Conservation (phyloP, 2,329 filamentous ascomycete species). For the Phyllosticta citriasiana region DNA sequence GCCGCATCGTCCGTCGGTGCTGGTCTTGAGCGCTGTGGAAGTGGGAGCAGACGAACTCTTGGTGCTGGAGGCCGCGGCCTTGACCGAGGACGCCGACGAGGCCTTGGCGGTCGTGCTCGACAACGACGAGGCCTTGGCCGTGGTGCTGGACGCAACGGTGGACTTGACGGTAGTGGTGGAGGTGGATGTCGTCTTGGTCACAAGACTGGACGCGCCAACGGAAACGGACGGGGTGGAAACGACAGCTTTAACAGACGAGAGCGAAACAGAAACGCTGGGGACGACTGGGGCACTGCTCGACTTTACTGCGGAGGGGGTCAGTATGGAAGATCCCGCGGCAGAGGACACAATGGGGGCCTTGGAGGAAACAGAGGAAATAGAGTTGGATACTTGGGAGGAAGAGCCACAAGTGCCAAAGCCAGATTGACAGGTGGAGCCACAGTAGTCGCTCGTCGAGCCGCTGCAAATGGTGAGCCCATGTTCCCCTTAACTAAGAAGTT, state of each 20-base stretch:
- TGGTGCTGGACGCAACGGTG: background rate
- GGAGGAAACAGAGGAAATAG: background rate
- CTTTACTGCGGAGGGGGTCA: conserved; percentile 9
- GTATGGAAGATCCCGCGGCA: background rate
- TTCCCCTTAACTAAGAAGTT: background rate
- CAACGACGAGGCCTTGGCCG: conserved; percentile 11
- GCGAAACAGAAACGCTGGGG: conserved; percentile 2
- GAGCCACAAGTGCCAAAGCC: conserved; percentile 22
- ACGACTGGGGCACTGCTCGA: background rate
- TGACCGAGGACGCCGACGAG: background rate
- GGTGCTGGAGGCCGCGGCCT: conserved; percentile 19
- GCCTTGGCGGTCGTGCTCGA: conserved; percentile 22
- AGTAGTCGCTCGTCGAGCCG: conserved; percentile 20
- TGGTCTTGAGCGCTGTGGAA: conserved; percentile 12
- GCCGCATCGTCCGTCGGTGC: conserved; percentile 19
- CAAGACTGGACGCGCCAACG: conserved; percentile 12
- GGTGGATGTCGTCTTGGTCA: conserved; percentile 12
- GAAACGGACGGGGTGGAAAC: conserved; percentile 1
- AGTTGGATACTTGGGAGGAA: conserved; percentile 2
- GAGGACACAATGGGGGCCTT: background rate
- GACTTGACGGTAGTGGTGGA: background rate
- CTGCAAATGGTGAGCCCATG: background rate
- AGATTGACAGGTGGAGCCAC: conserved; percentile 22
- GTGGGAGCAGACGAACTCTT: conserved; percentile 11
- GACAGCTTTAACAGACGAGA: conserved; percentile 9